Base-by-base conservation (phyloP, 805 yeast species). In the Wickerhamiella vanderwaltii region DNA sequence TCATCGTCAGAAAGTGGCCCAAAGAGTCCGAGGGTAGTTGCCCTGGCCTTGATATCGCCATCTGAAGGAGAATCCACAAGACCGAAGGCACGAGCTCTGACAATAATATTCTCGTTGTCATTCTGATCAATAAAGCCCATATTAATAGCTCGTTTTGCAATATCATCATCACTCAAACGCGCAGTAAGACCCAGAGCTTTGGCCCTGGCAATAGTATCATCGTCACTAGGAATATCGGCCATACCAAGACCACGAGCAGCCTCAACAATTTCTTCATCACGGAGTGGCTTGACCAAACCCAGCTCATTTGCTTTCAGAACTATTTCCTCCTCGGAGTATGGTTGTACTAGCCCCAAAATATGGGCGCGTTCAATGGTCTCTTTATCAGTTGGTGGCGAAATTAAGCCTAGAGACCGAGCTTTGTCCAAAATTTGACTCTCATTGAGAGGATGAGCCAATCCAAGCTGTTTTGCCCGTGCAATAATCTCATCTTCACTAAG, bases 401-500 rank as follows among this genome's bases (percentile, higher is more conserved):
- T 46, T 7, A 57, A 42, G 2, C 56, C 49, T 6, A 50, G 29
- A 1, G 22, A n/a, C 7, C n/a, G 29, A 15, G 53, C 52, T 18
- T 16, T 23, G 22, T n/a, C 20, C 16, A 25, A 5, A n/a, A 47
- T 35, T 18, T 47, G 37, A 16, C 29, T 29, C 18, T 40, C 39
- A 4, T 16, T 19, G 13, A 28, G 33, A 9, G 32, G 32, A 7
- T 32, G n/a, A 5, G 12, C 34, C 11, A 40, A 15, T 9, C 39
- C 39, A 25, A 26, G 39, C 6, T 6, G 23, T 24, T 26, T 19
- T 28, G 43, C 43, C 12, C 9, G 12, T 16, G 46, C 28, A 12
- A 16, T 12, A 7, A 49, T 35, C 17, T 43, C 48, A 53, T 82
- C 91, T 5, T 81, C 87, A 6, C 38, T 23, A 4, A 28, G 36